Percentiles rank a stretch among this genome's conserved stretches.
Evolutionary conservation across 352 stramenopile genomes (phyloP).

Genomic region (Pythium phragmiticola): DNA sequence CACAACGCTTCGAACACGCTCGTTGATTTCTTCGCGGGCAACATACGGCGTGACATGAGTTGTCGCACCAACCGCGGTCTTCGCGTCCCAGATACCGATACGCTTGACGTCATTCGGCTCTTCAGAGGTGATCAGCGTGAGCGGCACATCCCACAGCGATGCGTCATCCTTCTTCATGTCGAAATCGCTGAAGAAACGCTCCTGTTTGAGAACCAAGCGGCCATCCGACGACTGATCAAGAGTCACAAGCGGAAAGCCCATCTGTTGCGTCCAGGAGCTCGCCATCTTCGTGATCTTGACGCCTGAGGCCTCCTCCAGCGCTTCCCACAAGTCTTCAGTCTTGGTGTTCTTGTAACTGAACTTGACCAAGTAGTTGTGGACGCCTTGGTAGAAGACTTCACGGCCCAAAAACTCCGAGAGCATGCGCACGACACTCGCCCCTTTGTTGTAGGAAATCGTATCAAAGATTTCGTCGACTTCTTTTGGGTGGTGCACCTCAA

Average conservation of each 20-base stretch:
- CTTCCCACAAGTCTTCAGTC: conserved; percentile 95
- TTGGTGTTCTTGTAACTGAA: conserved; percentile 95
- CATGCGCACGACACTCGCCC: conserved; percentile 71
- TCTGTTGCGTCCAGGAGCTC: conserved; percentile 92
- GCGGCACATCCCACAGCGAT: conserved; percentile 85
- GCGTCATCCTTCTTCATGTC: conserved; percentile 57
- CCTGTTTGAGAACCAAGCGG: conserved; percentile 81
- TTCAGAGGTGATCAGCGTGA: conserved; percentile 64
- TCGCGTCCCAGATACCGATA: conserved; percentile 72
- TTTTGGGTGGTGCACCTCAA: conserved; percentile 90
- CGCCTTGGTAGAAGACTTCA: conserved; percentile 74
- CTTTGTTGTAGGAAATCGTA: conserved; percentile 96
- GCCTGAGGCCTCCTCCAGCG: conserved; percentile 89
- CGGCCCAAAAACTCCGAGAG: conserved; percentile 67
- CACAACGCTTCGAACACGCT: conserved; percentile 67
- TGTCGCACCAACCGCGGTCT: conserved; percentile 23
- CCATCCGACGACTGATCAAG: conserved; percentile 64
- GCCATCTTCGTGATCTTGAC: conserved; percentile 93
- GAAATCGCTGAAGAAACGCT: conserved; percentile 92
- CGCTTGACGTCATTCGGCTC: conserved; percentile 40
- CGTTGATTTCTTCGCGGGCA: conserved; percentile 85
- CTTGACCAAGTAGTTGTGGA: conserved; percentile 92
- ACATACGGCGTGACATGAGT: conserved; percentile 32
- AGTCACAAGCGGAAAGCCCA: conserved; percentile 92
- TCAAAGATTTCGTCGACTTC: conserved; percentile 99